phyloP scores from a whole-genome alignment of 768 basidiomycete species.

The Collybia sordida region DNA sequence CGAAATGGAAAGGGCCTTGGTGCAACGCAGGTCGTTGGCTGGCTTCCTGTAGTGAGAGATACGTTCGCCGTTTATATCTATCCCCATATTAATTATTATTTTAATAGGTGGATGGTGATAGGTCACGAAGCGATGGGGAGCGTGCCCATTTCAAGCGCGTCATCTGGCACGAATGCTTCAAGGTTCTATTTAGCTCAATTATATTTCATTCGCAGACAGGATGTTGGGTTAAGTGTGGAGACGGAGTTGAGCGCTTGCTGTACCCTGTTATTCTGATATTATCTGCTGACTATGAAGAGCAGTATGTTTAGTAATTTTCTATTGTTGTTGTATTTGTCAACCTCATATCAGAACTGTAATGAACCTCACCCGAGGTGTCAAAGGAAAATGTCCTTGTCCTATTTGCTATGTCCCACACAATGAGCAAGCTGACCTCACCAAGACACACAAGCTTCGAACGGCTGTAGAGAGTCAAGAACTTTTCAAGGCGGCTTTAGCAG shows the following conservation, averaged over 20 bases:
- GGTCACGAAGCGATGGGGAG: constrained; percentile 16
- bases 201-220: constrained; percentile 10
- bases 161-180: constrained; percentile 26
- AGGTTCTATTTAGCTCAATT: constrained; percentile 16
- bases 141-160: constrained; percentile 21
- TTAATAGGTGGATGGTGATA: constrained; percentile 21
- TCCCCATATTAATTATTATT: not conserved
- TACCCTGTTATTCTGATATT: constrained; percentile 27
- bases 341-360: constrained; percentile 23
- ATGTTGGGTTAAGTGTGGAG: constrained; percentile 9
- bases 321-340: not conserved
- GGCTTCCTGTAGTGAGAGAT: constrained; percentile 30
- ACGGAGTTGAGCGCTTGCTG: constrained; percentile 12
- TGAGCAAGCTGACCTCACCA: not conserved
- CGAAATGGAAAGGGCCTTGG: constrained; percentile 31
- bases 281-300: constrained; percentile 31
- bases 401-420: not conserved
- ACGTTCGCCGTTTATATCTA: not conserved
- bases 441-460: not conserved
- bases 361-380: constrained; percentile 21
- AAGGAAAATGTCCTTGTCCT: constrained; percentile 22
- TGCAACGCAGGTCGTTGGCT: constrained; percentile 34
- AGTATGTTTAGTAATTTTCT: constrained; percentile 17
- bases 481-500: not conserved
- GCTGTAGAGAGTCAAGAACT: not conserved